Evolutionary conservation across 2,329 filamentous ascomycete species (phyloP).

Genomic region (Trichophyton verrucosum): DNA sequence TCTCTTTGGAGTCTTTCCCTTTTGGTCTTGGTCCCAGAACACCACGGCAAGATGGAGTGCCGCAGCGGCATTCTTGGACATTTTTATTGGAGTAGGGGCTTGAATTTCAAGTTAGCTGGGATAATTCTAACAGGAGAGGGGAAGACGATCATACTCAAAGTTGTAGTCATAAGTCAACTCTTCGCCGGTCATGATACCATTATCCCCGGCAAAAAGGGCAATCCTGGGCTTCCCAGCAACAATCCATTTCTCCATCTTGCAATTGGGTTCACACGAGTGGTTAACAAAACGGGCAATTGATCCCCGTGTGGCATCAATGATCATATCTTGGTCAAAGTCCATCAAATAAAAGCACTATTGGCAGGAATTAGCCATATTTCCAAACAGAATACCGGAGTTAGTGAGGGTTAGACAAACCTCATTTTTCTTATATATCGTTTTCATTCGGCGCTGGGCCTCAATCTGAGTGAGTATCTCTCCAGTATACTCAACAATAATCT

Average conservation of each 20-base stretch:
- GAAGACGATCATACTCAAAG: constrained; percentile 44
- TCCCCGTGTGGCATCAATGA: constrained; percentile 91
- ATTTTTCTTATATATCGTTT: constrained; percentile 83
- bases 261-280: constrained; percentile 93
- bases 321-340: constrained; percentile 97
- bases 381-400: not conserved
- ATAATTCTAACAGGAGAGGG: not conserved
- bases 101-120: not conserved
- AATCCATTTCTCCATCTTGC: constrained; percentile 95
- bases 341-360: constrained; percentile 89
- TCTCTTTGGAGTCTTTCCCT: constrained; percentile 27
- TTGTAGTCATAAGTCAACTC: constrained; percentile 92
- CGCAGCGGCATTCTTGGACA: constrained; percentile 52
- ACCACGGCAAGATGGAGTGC: constrained; percentile 48
- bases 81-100: constrained; percentile 49
- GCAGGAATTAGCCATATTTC: not conserved
- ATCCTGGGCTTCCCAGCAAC: constrained; percentile 88
- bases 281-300: constrained; percentile 97
- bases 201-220: constrained; percentile 87
- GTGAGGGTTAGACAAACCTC: constrained; percentile 49
- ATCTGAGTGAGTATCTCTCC: constrained; percentile 94
- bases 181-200: constrained; percentile 83
- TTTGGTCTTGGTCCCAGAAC: constrained; percentile 46
- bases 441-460: constrained; percentile 89
- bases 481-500: constrained; percentile 97